phyloP scores from a whole-genome alignment of 345 rosid species.

The Populus ilicifolia region DNA sequence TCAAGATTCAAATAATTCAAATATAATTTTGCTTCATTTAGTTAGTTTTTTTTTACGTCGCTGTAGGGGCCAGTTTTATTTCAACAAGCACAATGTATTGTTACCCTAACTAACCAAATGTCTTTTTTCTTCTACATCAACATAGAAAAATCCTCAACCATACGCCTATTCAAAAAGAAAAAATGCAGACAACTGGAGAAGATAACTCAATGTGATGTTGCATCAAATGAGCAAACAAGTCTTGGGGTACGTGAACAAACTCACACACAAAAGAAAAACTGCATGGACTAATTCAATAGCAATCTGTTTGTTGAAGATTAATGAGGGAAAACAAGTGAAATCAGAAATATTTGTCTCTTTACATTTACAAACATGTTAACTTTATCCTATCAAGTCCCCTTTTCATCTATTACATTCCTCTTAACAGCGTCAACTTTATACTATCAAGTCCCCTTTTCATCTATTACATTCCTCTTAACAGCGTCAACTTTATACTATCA shows the following conservation, averaged over 20 bases:
- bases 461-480: not conserved
- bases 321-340: not conserved
- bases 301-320: not conserved
- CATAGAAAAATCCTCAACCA: not conserved
- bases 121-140: not conserved
- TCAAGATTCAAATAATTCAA: not conserved
- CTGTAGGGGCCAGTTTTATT: not conserved
- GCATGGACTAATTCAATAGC: not conserved
- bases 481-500: not conserved
- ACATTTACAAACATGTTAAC: not conserved
- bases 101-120: not conserved
- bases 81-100: not conserved
- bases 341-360: not conserved
- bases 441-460: not conserved
- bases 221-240: not conserved
- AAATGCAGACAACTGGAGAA: not conserved
- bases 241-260: not conserved
- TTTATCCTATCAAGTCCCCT: not conserved
- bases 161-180: not conserved
- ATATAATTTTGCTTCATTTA: not conserved
- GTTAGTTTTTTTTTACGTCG: not conserved
- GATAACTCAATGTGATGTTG: not conserved
- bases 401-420: not conserved
- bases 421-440: not conserved
- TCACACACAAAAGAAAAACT: not conserved